phyloP scores from a whole-genome alignment of 2,329 filamentous ascomycete species.

The Cercospora zeae-maydis region DNA sequence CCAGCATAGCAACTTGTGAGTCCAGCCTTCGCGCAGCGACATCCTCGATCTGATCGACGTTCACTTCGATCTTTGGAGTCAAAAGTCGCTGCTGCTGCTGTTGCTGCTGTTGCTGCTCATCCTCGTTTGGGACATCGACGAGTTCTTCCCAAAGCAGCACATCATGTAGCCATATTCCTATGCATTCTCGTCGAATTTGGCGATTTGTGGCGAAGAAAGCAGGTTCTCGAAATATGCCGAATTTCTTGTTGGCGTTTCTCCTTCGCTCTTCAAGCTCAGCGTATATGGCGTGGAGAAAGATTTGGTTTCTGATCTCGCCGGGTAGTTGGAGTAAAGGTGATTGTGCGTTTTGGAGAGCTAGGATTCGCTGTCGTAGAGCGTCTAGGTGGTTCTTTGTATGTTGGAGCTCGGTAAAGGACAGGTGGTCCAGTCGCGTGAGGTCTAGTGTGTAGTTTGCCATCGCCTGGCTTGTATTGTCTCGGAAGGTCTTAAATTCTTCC shows the following conservation, averaged over 20 bases:
- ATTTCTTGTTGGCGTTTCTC: slow-evolving; percentile 3
- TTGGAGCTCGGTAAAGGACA: slow-evolving; percentile 20
- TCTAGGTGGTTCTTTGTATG: slow-evolving; percentile 19
- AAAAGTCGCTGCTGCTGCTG: no score
- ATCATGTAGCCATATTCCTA: slow-evolving; percentile 19
- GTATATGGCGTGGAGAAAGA: slow-evolving; percentile 21
- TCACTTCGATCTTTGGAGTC: not conserved
- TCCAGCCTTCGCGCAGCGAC: not conserved
- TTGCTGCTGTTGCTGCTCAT: not conserved
- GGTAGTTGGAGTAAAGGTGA: slow-evolving; percentile 20
- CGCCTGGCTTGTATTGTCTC: not conserved
- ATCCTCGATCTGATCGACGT: slow-evolving; percentile 1
- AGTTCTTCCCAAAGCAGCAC: slow-evolving; percentile 25
- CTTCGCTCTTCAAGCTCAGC: slow-evolving; percentile 18
- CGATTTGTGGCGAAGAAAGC: slow-evolving; percentile 18
- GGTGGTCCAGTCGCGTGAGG: slow-evolving; percentile 11
- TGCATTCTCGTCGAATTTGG: slow-evolving; percentile 19
- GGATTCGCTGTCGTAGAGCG: slow-evolving; percentile 17
- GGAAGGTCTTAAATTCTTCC: not conserved
- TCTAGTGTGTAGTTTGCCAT: slow-evolving; percentile 2
- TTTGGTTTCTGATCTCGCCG: slow-evolving; percentile 20
- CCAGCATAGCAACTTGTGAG: not conserved
- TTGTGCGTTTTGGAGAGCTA: slow-evolving; percentile 21
- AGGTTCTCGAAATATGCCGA: slow-evolving; percentile 13
- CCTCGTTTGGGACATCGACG: not conserved